phyloP scores from a whole-genome alignment of 257 asterid genomes.

The Handroanthus guayacan region DNA sequence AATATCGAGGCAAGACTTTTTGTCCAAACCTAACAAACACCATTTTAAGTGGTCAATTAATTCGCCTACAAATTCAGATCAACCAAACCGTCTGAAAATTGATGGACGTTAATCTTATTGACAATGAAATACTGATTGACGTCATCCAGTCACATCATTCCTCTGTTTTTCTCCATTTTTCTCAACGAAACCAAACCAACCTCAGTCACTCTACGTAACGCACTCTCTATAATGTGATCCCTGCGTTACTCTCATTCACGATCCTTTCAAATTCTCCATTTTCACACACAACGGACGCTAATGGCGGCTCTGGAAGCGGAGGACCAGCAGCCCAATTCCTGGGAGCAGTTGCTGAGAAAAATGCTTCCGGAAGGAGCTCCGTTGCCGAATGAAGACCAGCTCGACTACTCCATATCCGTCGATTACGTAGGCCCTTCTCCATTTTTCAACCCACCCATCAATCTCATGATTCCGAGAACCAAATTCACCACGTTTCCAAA shows the following conservation, averaged over 20 bases:
- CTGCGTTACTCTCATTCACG: not conserved
- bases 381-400: constrained; percentile 72
- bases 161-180: constrained; percentile 12
- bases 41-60: not conserved
- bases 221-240: constrained; percentile 3
- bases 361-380: constrained; percentile 88
- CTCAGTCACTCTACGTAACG: constrained; percentile 4
- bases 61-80: not conserved
- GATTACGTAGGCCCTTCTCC: constrained; percentile 67
- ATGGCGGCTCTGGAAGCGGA: constrained; percentile 40
- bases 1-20: no score
- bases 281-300: constrained; percentile 25
- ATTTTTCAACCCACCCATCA: constrained; percentile 40
- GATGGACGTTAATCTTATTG: constrained; percentile 22
- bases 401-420: constrained; percentile 70
- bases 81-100: not conserved
- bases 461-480: constrained; percentile 40
- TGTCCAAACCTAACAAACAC: not conserved
- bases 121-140: constrained; percentile 3
- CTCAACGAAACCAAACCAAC: constrained; percentile 30
- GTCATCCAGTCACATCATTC: constrained; percentile 10
- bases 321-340: constrained; percentile 40
- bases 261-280: constrained; percentile 10
- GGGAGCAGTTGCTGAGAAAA: constrained; percentile 60
- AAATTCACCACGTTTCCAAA: constrained; percentile 49